A percentile compares a stretch with the other conserved stretches of the same genome.
Conservation (phyloP, 768 basidiomycete species). For the Mycena crocata region DNA sequence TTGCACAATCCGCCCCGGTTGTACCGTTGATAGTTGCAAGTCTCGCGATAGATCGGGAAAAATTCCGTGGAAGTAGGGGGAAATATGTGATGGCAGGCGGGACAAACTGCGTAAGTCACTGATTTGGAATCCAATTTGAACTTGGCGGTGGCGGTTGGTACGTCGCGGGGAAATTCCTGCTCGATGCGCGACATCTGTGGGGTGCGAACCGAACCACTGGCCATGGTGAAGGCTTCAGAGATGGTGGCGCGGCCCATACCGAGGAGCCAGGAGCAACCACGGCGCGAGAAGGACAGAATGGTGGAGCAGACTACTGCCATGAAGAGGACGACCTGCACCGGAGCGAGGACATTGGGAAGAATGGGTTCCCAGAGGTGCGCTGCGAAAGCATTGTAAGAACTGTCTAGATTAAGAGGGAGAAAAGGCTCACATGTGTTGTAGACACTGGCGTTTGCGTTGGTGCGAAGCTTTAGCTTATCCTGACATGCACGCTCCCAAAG, state of each 20-base stretch:
- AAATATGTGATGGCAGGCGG: not conserved
- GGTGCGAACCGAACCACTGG: not conserved
- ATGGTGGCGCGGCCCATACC: not conserved
- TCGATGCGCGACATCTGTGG: not conserved
- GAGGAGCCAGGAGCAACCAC: conserved; percentile 2
- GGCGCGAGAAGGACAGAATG: not conserved
- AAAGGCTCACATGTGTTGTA: too few species aligned
- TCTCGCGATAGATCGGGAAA: not conserved
- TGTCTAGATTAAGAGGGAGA: too few species aligned
- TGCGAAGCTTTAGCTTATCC: too few species aligned
- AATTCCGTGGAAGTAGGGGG: not conserved
- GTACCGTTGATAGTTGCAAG: not conserved
- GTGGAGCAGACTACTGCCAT: not conserved
- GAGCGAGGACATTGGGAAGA: too few species aligned
- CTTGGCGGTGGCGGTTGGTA: not conserved
- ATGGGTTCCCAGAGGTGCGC: too few species aligned
- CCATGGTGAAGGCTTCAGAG: not conserved
- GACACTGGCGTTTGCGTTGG: too few species aligned
- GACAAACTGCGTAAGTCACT: not conserved
- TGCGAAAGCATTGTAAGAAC: too few species aligned
- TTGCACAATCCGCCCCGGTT: not conserved
- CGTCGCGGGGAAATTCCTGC: not conserved
- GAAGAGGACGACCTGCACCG: too few species aligned
- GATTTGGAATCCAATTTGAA: not conserved
- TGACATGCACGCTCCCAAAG: too few species aligned